These are phyloP conservation scores for Hypoxylon trugodes DNA, from an alignment of 495 filamentous ascomycete genomes.

Conservation along the genomic window DNA sequence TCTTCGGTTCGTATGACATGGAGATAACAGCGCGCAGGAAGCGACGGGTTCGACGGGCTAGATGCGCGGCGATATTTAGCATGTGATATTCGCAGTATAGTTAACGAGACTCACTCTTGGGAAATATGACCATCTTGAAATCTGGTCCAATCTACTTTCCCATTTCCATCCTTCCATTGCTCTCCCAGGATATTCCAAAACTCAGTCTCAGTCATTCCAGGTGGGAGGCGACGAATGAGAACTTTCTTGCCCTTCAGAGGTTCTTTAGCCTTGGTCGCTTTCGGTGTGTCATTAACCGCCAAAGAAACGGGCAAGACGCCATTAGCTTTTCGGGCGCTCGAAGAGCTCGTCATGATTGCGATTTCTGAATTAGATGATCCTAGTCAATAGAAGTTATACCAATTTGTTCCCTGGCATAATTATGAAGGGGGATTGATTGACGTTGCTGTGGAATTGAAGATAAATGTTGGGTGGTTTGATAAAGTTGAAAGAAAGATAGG, in stretches of 20 bases:
- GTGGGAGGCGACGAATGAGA: constrained; percentile 84
- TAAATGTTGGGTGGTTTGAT: too few species aligned
- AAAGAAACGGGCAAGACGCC: constrained; percentile 66
- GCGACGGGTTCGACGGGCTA: constrained; percentile 80
- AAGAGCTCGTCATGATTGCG: too few species aligned
- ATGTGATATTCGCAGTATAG: neutral
- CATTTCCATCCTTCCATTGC: constrained; percentile 79
- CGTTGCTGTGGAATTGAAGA: too few species aligned
- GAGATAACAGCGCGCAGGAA: constrained; percentile 79
- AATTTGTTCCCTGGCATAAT: too few species aligned
- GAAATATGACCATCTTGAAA: constrained; percentile 87
- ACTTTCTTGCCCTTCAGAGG: constrained; percentile 78
- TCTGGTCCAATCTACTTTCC: constrained; percentile 82
- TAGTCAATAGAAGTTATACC: too few species aligned
- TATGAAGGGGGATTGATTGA: too few species aligned
- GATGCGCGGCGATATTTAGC: constrained; percentile 24
- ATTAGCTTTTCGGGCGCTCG: constrained; percentile 29
- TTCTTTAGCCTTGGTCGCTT: constrained; percentile 61
- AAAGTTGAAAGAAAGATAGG: too few species aligned
- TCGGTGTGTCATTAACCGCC: constrained; percentile 61
- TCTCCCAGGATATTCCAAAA: constrained; percentile 78
- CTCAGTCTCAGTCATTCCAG: constrained; percentile 82
- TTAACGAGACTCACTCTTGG: constrained; percentile 71
- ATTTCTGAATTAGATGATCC: too few species aligned
- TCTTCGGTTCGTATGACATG: constrained; percentile 71